These are phyloP conservation scores for Skeletonema menzelii DNA, from an alignment of 108 stramenopile species.

Conservation along the genomic window DNA sequence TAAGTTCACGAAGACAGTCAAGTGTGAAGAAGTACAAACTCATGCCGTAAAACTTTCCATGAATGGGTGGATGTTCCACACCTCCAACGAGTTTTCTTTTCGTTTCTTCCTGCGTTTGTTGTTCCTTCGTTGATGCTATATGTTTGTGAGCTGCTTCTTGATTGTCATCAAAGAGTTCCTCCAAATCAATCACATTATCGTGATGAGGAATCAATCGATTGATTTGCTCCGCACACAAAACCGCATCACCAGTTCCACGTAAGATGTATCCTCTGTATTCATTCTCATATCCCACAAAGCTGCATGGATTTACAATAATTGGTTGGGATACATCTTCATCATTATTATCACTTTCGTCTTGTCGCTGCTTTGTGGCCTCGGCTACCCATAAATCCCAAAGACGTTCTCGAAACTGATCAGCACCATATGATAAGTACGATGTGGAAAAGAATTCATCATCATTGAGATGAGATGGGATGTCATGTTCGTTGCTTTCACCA, in stretches of 20 bases:
- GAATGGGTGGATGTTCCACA: slow-evolving; percentile 79
- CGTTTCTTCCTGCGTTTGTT: slow-evolving; percentile 8
- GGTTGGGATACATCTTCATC: slow-evolving; percentile 5
- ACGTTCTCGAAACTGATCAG: slow-evolving; percentile 86
- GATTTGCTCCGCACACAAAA: slow-evolving; percentile 68
- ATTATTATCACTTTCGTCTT: background rate
- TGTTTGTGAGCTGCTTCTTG: slow-evolving; percentile 7
- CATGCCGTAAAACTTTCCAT: slow-evolving; percentile 92
- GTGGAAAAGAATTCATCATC: slow-evolving; percentile 83
- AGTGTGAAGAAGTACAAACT: slow-evolving; percentile 90
- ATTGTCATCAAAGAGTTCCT: slow-evolving; percentile 51
- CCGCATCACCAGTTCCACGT: slow-evolving; percentile 75
- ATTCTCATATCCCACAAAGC: slow-evolving; percentile 67
- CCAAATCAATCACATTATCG: slow-evolving; percentile 56
- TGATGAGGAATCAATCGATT: slow-evolving; percentile 80
- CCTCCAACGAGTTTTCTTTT: slow-evolving; percentile 70
- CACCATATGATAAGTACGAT: slow-evolving; percentile 85
- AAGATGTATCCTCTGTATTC: slow-evolving; percentile 60
- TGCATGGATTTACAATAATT: slow-evolving; percentile 75
- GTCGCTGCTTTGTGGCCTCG: slow-evolving; percentile 26
- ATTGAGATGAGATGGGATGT: slow-evolving; percentile 54
- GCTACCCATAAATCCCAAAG: slow-evolving; percentile 77
- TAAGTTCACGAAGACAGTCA: slow-evolving; percentile 86
- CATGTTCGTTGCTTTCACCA: background rate
- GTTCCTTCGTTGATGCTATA: slow-evolving; percentile 5